phyloP scores from a whole-genome alignment of 2,329 filamentous ascomycete genomes.

The Clarireedia hainanense region DNA sequence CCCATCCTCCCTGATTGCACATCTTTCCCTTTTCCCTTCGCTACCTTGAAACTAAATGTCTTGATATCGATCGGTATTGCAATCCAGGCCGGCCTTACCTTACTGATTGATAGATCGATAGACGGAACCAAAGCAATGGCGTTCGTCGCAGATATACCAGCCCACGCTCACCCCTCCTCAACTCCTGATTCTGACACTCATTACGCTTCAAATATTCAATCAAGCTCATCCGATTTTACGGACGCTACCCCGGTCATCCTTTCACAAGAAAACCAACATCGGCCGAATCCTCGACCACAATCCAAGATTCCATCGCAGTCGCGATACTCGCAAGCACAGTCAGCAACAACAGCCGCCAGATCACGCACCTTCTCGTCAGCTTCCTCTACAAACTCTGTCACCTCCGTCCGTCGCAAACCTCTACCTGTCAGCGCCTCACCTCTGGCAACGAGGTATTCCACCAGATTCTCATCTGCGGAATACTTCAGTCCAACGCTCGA shows the following conservation, averaged over 20 bases:
- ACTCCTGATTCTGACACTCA: constrained; percentile 24
- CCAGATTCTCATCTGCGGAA: constrained; percentile 39
- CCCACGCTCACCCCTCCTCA: constrained; percentile 17
- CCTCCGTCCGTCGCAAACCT: constrained; percentile 49
- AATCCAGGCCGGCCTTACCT: constrained; percentile 7
- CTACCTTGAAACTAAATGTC: not conserved
- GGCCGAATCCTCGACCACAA: constrained; percentile 10
- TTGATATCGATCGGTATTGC: constrained; percentile 1
- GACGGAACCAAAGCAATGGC: constrained; percentile 18
- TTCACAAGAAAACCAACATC: constrained; percentile 11
- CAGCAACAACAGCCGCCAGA: constrained; percentile 12
- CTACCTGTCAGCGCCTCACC: constrained; percentile 48
- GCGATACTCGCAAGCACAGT: constrained; percentile 7
- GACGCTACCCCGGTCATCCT: constrained; percentile 12
- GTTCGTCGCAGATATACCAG: constrained; percentile 13
- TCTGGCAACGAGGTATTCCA: constrained; percentile 42
- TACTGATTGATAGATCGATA: constrained; percentile 3
- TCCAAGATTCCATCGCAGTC: constrained; percentile 7
- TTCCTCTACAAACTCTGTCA: constrained; percentile 18
- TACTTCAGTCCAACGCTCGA: constrained; percentile 30
- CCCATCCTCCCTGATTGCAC: constrained; percentile 11
- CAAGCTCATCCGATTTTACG: constrained; percentile 20
- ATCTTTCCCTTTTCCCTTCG: constrained; percentile 13
- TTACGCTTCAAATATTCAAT: constrained; percentile 20
- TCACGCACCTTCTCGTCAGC: constrained; percentile 21